Base-by-base conservation (phyloP, 176 grass and related monocot species). In the Oryza meridionalis region DNA sequence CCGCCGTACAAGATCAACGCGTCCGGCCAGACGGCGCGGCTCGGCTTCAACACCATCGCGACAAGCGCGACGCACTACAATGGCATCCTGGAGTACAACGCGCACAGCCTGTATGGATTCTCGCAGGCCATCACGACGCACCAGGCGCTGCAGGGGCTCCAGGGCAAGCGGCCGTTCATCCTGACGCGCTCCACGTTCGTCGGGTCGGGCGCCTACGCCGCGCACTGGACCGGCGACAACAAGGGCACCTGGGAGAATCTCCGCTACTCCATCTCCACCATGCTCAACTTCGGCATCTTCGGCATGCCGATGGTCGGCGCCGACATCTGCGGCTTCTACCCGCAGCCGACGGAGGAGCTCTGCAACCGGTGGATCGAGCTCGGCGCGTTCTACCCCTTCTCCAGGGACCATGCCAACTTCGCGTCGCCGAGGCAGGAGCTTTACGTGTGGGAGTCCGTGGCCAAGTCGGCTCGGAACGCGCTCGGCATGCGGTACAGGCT, bases 1-100 rank as follows among this genome's bases (percentile, higher is more conserved):
- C 96, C 96, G 1, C 96, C 96, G 8, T 98, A 98, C 85, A 98
- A 95, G 83, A 98, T 98, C 85, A 98, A 98, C 22, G 96, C 96
- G 5, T 98, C 96, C 0, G 96, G 96, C 0, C 45, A 55, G 15
- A 33, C 62, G 0, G 96, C 77, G 4, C 96, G 87, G 7, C 75
- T 98, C 16, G 96, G 96, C 44, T 95, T 62, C 91, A 98, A 98
- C 49, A 95, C 92, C 27, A 95, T 95, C 0, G 93, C 93, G 6
- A 92, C 93, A 17, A 98, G 92, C 21, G 91, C 93, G 1, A 80
- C 71, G 0, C 93, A 95, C 73, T 90, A 93, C 82, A 79, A 90
- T 10, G 92, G 96, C 72, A 65, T 95, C 64, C 84, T 98, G 16
- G 96, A 98, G 85, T 95, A 98, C 82, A 93, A 98, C 2, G 96